These are phyloP conservation scores for Calonectria leucothoes DNA, from an alignment of 2,329 filamentous ascomycete species.

Conservation along the genomic window DNA sequence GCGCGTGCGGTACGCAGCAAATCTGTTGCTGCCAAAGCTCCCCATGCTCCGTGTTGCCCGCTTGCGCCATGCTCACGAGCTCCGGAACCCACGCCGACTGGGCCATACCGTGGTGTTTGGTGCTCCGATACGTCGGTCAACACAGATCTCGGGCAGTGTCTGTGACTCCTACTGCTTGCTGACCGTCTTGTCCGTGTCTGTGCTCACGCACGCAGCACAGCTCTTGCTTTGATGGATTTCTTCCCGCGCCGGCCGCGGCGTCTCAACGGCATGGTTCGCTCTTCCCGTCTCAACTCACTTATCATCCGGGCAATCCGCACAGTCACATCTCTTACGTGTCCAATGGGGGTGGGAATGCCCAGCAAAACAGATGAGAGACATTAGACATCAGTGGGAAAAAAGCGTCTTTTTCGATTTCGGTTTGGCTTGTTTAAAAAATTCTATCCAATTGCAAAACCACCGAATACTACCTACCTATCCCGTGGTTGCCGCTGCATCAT, in stretches of 20 bases:
- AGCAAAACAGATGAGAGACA: slow-evolving; percentile 12
- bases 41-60: not conserved
- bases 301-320: slow-evolving; percentile 11
- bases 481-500: slow-evolving; percentile 7
- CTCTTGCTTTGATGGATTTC: not conserved
- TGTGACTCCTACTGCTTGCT: not conserved
- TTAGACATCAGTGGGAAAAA: not conserved
- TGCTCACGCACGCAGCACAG: not conserved
- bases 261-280: not conserved
- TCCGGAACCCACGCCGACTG: slow-evolving; percentile 37
- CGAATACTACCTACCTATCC: slow-evolving; percentile 7
- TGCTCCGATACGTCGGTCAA: slow-evolving; percentile 23
- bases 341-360: not conserved
- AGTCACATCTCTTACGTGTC: slow-evolving; percentile 24
- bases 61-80: slow-evolving; percentile 9
- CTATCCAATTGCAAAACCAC: slow-evolving; percentile 6
- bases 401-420: slow-evolving; percentile 9
- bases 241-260: not conserved
- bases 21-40: not conserved
- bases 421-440: not conserved
- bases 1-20: slow-evolving; percentile 1
- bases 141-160: slow-evolving; percentile 18
- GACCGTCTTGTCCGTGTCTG: slow-evolving; percentile 13
- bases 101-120: slow-evolving; percentile 5
- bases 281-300: slow-evolving; percentile 11